phyloP scores from a whole-genome alignment of 1,139 yeast species.

The Citeromyces siamensis region DNA sequence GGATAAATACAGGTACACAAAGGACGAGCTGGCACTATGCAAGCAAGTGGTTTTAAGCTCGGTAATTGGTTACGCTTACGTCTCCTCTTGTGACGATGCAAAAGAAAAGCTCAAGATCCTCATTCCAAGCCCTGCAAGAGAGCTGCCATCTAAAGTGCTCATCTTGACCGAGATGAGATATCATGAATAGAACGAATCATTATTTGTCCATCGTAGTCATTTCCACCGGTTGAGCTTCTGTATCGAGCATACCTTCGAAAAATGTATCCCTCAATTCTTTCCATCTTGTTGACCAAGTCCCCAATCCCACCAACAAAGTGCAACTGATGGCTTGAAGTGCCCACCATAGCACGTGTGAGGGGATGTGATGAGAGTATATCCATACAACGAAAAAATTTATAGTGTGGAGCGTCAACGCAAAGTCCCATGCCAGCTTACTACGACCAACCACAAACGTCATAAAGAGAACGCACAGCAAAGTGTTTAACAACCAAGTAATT shows the following conservation, averaged over 20 bases:
- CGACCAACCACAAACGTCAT: conserved; percentile 84
- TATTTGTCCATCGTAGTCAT: not conserved
- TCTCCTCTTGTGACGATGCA: conserved; percentile 44
- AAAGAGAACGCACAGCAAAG: conserved; percentile 66
- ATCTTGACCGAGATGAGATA: conserved; percentile 59
- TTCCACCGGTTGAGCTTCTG: conserved; percentile 24
- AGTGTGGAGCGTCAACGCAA: conserved; percentile 80
- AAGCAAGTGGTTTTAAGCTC: conserved; percentile 6
- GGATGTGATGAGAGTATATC: conserved; percentile 53
- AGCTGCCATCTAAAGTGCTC: conserved; percentile 56
- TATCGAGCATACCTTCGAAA: conserved; percentile 67
- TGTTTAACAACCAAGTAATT: conserved; percentile 68
- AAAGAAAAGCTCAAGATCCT: conserved; percentile 61
- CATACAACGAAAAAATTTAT: conserved; percentile 64
- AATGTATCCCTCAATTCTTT: conserved; percentile 78
- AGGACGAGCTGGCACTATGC: conserved; percentile 5
- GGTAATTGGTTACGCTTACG: conserved; percentile 28
- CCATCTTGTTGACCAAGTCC: conserved; percentile 85
- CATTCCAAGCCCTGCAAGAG: conserved; percentile 76
- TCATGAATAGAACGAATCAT: conserved; percentile 31
- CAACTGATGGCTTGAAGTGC: conserved; percentile 59
- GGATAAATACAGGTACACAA: conserved; percentile 4
- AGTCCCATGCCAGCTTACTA: conserved; percentile 91
- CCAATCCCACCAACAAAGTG: conserved; percentile 57
- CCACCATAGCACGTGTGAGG: conserved; percentile 77